These are phyloP conservation scores for Paraurostyla sp. DNA, from an alignment of 73 alveolate species.

Conservation along the genomic window DNA sequence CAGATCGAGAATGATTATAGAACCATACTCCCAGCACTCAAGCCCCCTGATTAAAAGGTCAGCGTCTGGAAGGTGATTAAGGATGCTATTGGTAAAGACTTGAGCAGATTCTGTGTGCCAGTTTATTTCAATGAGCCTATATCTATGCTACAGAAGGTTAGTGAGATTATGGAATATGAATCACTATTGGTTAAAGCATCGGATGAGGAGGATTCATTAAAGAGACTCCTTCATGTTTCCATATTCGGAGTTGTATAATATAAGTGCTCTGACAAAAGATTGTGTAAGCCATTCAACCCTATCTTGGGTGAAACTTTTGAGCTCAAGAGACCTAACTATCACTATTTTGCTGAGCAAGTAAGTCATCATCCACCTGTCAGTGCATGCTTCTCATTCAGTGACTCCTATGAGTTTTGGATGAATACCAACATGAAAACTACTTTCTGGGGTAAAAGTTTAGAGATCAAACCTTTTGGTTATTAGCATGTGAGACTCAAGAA, in stretches of 20 bases:
- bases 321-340: conserved; percentile 56
- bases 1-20: conserved; percentile 62
- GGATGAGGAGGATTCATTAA: conserved; percentile 54
- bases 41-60: conserved; percentile 62
- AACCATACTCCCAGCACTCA: conserved; percentile 69
- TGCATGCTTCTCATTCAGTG: conserved; percentile 91
- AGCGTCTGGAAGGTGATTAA: conserved; percentile 87
- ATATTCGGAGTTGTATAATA: conserved; percentile 76
- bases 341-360: conserved; percentile 74
- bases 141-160: conserved; percentile 74
- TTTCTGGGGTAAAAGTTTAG: conserved; percentile 95
- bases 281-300: conserved; percentile 81
- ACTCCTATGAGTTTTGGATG: conserved; percentile 89
- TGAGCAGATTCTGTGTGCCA: conserved; percentile 86
- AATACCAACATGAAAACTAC: conserved; percentile 87
- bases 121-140: conserved; percentile 84
- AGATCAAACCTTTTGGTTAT: conserved; percentile 88
- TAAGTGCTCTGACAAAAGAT: conserved; percentile 60
- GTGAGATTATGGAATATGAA: conserved; percentile 70
- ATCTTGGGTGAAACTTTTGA: conserved; percentile 86
- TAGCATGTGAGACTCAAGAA: conserved; percentile 82
- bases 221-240: conserved; percentile 62
- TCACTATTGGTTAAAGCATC: conserved; percentile 53
- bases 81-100: conserved; percentile 91
- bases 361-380: conserved; percentile 90